These are phyloP conservation scores for Trypanosomatidae sp. DNA, from an alignment of 208 protist genomes.

Conservation along the genomic window DNA sequence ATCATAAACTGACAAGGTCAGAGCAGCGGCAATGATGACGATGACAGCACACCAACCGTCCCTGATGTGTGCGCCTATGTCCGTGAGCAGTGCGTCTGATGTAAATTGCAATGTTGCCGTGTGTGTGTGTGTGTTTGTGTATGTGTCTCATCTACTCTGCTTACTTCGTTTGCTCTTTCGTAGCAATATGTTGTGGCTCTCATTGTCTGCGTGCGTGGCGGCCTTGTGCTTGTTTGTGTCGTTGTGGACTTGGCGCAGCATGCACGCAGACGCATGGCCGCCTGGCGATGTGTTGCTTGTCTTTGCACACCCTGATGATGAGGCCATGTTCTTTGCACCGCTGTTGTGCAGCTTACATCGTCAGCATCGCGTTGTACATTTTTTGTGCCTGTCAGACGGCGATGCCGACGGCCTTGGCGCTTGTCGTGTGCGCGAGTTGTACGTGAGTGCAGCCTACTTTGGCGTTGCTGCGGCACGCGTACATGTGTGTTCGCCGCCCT, in stretches of 20 bases:
- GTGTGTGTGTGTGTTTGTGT: no score
- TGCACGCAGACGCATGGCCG: no score
- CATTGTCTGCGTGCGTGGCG: background rate
- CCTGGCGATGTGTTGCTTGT: slow-evolving; percentile 80
- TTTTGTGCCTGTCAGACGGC: slow-evolving; percentile 93
- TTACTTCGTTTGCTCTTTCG: background rate
- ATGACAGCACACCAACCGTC: no score
- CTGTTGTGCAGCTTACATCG: slow-evolving; percentile 30
- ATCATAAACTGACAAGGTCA: no score
- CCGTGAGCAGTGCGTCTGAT: no score
- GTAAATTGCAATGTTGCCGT: no score
- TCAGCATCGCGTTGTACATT: slow-evolving; percentile 29
- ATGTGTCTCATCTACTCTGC: background rate
- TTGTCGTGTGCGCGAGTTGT: slow-evolving; percentile 77
- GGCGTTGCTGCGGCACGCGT: slow-evolving; percentile 36
- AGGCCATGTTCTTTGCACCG: slow-evolving; percentile 89
- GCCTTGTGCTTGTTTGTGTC: background rate
- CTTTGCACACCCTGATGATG: slow-evolving; percentile 88
- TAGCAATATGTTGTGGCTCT: background rate
- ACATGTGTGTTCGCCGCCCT: slow-evolving; percentile 57
- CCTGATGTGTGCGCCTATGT: no score
- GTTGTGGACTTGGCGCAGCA: no score
- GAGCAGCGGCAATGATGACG: no score
- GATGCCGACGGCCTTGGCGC: slow-evolving; percentile 67
- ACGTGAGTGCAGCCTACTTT: slow-evolving; percentile 61